Base-by-base conservation (phyloP, 768 basidiomycete genomes). In the Ramaria rubella region DNA sequence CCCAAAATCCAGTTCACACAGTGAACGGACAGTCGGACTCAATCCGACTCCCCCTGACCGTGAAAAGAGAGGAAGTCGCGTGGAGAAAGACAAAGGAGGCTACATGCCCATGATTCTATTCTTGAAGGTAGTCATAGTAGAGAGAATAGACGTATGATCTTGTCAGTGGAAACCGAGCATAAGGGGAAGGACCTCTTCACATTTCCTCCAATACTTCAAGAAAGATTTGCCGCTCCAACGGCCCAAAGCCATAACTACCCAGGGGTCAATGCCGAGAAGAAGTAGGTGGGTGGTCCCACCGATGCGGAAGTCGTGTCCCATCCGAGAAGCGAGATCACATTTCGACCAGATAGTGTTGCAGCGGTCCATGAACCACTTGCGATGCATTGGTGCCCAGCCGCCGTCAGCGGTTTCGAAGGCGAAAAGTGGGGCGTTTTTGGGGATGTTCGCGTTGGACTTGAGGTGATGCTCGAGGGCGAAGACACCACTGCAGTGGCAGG, bases 311-410 rank as follows among this genome's bases (percentile, higher is more conserved):
- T 2, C 21, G 26, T 46, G 44, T 3, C 44, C 44, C 9, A 17
- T 46, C 2, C 11, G 2, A 2, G 26, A 46, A 3, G 3, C 5
- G 3, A 46, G 44, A 23, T 9, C 44, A 5, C 2, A 5, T 12
- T 2, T 21, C 3, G 26, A 2, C 44, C 44, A 46, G 26, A 46
- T 46, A 2, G 15, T 3, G 8, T 27, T 21, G 26, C 44, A 46
- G 12, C 9, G 12, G 21, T 21, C n/a, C n/a, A n/a, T n/a, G n/a
- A n/a, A n/a, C n/a, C n/a, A n/a, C 19, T 9, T 21, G 21, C 14
- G n/a, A n/a, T n/a, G n/a, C 44, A 46, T 91, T 82, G 85, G 79
- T 68, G 33, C 74, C 75, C 33, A 62, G 73, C 36, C 67, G 77
- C 43, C 58, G 64, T 23, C 70, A 68, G 57, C 62, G 72, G 40